A percentile compares a stretch with the other conserved stretches of the same genome.
phyloP scores from a whole-genome alignment of 495 filamentous ascomycete species.

The Aspergillus saccharolyticus region DNA sequence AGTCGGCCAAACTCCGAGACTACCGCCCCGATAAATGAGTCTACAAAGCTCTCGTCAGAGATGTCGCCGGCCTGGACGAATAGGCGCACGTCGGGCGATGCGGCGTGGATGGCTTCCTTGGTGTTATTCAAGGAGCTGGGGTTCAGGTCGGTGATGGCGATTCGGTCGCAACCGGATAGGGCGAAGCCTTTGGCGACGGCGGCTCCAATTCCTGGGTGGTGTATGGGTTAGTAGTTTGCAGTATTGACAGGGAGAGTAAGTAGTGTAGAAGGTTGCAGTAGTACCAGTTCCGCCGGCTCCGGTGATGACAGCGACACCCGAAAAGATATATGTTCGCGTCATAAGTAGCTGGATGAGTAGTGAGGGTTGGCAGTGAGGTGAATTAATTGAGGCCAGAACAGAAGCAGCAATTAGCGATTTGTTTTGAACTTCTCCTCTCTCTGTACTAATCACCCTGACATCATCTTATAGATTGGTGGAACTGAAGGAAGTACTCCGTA shows the following conservation, averaged over 20 bases:
- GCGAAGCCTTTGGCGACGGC: slow-evolving; percentile 48
- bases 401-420: no score
- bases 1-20: slow-evolving; percentile 37
- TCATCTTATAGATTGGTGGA: background rate
- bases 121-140: slow-evolving; percentile 33
- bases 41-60: slow-evolving; percentile 37
- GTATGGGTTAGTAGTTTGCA: no score
- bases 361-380: no score
- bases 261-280: background rate
- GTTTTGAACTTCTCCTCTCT: background rate
- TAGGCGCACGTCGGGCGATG: slow-evolving; percentile 26
- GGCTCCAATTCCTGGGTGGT: slow-evolving; percentile 49
- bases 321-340: slow-evolving; percentile 19
- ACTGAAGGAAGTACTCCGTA: no score
- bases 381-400: no score
- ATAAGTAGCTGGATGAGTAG: background rate
- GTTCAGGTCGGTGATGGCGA: slow-evolving; percentile 49
- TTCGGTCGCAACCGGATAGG: slow-evolving; percentile 40
- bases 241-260: no score
- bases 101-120: slow-evolving; percentile 21
- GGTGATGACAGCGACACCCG: slow-evolving; percentile 29
- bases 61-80: slow-evolving; percentile 36
- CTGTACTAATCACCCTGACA: background rate
- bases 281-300: slow-evolving; percentile 30
- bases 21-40: slow-evolving; percentile 30